A percentile compares a stretch with the other conserved stretches of the same genome.
Conservation (phyloP, 2,329 filamentous ascomycete species). For the Boeremia exigua region DNA sequence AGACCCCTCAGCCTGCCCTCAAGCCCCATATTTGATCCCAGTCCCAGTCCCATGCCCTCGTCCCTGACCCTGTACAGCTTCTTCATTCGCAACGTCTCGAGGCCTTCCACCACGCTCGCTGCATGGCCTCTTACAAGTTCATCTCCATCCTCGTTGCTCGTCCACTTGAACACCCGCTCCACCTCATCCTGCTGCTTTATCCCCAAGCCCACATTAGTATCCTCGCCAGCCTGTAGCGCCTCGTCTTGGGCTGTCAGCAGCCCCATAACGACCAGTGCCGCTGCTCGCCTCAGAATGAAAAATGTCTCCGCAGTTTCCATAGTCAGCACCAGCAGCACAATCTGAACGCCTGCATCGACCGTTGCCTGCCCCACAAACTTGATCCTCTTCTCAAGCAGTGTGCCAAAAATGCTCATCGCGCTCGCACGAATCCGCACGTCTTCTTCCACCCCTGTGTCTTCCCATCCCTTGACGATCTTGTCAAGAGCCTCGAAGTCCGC, state of each 20-base stretch:
- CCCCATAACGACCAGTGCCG: slow-evolving; percentile 67
- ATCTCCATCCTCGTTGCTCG: slow-evolving; percentile 70
- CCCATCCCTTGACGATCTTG: slow-evolving; percentile 71
- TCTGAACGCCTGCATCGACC: slow-evolving; percentile 61
- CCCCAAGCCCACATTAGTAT: slow-evolving; percentile 57
- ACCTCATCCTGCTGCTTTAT: slow-evolving; percentile 66
- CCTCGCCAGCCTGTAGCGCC: slow-evolving; percentile 49
- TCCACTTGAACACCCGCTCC: slow-evolving; percentile 66
- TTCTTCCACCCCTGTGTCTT: slow-evolving; percentile 67
- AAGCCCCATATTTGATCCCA: slow-evolving; percentile 34
- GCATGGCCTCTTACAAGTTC: slow-evolving; percentile 72
- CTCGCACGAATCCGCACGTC: slow-evolving; percentile 74
- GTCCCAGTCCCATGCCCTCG: slow-evolving; percentile 27
- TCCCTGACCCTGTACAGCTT: slow-evolving; percentile 53
- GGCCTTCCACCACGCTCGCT: slow-evolving; percentile 68
- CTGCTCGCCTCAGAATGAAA: slow-evolving; percentile 70
- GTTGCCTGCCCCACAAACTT: slow-evolving; percentile 50
- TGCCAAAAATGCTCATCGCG: slow-evolving; percentile 69
- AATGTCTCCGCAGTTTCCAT: slow-evolving; percentile 66
- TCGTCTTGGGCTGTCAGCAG: slow-evolving; percentile 67
- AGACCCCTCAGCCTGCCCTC: slow-evolving; percentile 54
- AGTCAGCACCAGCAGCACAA: slow-evolving; percentile 67
- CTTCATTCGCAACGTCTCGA: slow-evolving; percentile 67
- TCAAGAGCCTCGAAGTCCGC: slow-evolving; percentile 57
- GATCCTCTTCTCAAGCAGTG: slow-evolving; percentile 62